These are phyloP conservation scores for Podosphaera fusca DNA, from an alignment of 2,329 filamentous ascomycete genomes.

Conservation along the genomic window DNA sequence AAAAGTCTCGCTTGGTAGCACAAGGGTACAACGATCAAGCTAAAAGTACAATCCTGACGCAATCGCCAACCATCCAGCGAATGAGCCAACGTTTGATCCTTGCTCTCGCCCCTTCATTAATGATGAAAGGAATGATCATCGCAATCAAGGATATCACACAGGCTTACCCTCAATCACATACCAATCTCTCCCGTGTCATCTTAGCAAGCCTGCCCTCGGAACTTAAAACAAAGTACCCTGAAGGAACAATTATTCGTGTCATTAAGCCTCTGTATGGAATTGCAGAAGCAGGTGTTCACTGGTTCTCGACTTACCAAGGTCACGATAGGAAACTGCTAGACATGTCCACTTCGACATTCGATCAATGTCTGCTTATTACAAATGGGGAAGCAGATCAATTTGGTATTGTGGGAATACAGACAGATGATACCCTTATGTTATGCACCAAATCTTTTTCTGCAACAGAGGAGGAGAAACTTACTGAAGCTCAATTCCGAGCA, in stretches of 20 bases:
- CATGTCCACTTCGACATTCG: too few relatives aligned
- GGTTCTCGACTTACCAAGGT: not conserved
- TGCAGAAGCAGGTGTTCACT: not conserved
- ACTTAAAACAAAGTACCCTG: not conserved
- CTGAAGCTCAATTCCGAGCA: not conserved
- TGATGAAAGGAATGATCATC: not conserved
- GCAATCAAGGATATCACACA: slow-evolving; percentile 1
- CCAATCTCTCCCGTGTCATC: not conserved
- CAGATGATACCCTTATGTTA: slow-evolving; percentile 2
- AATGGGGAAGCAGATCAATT: slow-evolving; percentile 1
- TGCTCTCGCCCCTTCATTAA: not conserved
- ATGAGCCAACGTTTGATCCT: slow-evolving; percentile 2
- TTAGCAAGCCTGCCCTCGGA: not conserved
- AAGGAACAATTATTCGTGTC: not conserved
- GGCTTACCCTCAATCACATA: not conserved
- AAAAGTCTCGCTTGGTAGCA: slow-evolving; percentile 1
- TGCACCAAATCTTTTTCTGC: not conserved
- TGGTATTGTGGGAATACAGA: slow-evolving; percentile 2
- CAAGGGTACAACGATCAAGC: slow-evolving; percentile 4
- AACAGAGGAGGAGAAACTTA: not conserved
- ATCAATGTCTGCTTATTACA: not conserved
- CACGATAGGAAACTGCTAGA: slow-evolving; percentile 1
- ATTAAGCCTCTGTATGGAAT: slow-evolving; percentile 1
- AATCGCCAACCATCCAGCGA: slow-evolving; percentile 4
- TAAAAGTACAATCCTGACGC: slow-evolving; percentile 3